Evolutionary conservation across 257 asterid species (phyloP).

Genomic region (Sherardia arvensis): DNA sequence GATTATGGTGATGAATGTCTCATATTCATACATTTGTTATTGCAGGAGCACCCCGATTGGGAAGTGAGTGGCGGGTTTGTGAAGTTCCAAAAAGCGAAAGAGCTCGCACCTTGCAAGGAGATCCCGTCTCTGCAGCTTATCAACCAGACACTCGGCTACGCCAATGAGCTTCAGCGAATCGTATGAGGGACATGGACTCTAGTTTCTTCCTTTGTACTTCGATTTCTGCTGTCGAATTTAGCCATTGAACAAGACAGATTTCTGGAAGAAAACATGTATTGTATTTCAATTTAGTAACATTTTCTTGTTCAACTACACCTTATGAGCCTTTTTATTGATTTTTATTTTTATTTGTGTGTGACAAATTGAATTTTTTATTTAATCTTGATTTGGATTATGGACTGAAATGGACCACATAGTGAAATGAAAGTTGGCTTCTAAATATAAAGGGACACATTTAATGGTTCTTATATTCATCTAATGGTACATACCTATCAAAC

Average conservation of each 20-base stretch:
- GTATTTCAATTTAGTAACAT: background rate
- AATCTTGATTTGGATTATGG: background rate
- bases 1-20: background rate
- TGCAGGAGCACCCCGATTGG: conserved; percentile 95
- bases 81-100: conserved; percentile 67
- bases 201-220: background rate
- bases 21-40: background rate
- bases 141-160: conserved; percentile 88
- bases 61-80: conserved; percentile 56
- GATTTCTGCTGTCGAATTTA: background rate
- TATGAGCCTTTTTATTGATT: background rate
- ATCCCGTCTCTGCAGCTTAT: conserved; percentile 88
- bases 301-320: background rate
- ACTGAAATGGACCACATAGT: conserved; percentile 1
- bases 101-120: conserved; percentile 78
- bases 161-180: conserved; percentile 85
- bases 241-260: background rate
- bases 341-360: background rate
- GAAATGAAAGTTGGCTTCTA: background rate
- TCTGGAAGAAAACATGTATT: background rate
- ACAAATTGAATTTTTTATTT: background rate
- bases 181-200: conserved; percentile 26
- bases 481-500: background rate
- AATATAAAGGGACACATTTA: background rate
- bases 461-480: too few relatives aligned